Conservation (phyloP, 2,329 filamentous ascomycete species). For the Salinomyces thailandicus region DNA sequence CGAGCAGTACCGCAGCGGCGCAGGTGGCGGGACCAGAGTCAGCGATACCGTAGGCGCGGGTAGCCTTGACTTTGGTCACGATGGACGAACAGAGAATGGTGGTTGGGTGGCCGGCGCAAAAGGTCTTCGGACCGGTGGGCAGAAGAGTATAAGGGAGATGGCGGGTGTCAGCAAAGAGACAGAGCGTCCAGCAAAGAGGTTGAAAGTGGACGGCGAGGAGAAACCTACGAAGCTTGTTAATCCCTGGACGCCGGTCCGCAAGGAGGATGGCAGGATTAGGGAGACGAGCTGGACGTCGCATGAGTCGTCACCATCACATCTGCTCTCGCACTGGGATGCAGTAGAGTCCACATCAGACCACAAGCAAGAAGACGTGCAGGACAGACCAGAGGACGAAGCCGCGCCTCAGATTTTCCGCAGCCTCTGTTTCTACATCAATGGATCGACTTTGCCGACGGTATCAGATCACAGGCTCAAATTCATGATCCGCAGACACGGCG, state of each 20-base stretch:
- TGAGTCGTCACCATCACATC: slow-evolving; percentile 21
- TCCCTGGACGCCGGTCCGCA: slow-evolving; percentile 22
- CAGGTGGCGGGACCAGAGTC: slow-evolving; percentile 47
- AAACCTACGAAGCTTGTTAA: slow-evolving; percentile 19
- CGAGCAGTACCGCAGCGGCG: slow-evolving; percentile 53
- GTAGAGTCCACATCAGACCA: slow-evolving; percentile 1
- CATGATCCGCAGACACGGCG: slow-evolving; percentile 65
- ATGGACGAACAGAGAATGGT: slow-evolving; percentile 43
- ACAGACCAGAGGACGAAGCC: neutral
- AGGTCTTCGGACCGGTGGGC: slow-evolving; percentile 37
- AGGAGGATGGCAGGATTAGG: slow-evolving; percentile 19
- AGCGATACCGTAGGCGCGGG: slow-evolving; percentile 57
- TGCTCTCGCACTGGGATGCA: slow-evolving; percentile 18
- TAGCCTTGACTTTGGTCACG: slow-evolving; percentile 44
- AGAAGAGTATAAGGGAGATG: slow-evolving; percentile 32
- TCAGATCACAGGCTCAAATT: slow-evolving; percentile 82
- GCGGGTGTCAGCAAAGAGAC: slow-evolving; percentile 13
- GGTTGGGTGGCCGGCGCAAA: slow-evolving; percentile 40
- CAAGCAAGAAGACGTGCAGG: neutral
- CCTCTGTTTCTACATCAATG: slow-evolving; percentile 75
- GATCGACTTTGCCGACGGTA: slow-evolving; percentile 67
- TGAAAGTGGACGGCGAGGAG: slow-evolving; percentile 14
- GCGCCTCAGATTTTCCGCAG: slow-evolving; percentile 42
- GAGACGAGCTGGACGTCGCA: slow-evolving; percentile 25
- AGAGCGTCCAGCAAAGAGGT: slow-evolving; percentile 8